Base-by-base conservation (phyloP, 805 yeast genomes). In the Komagataella populi region DNA sequence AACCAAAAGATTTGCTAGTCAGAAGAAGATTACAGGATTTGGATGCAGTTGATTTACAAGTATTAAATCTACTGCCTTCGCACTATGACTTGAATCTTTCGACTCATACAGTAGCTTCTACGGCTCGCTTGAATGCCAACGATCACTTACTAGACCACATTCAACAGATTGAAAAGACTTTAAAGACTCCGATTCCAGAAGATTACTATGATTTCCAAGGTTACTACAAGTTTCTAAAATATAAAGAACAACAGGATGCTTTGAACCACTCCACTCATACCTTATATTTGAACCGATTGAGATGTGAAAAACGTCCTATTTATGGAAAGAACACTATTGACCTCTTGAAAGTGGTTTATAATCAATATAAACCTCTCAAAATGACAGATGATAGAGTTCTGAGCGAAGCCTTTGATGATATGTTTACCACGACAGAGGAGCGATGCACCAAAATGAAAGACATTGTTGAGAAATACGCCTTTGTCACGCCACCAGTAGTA, bases 401-500 rank as follows among this genome's bases (percentile, higher is more conserved):
- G 39, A 30, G 39, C 39, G 39, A 30, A 4, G 51, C 62, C 24
- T 52, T 57, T 20, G 62, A 67, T 7, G 69, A 70, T 1, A 53
- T 75, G 14, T 63, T 74, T 16, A 70, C 66, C 50, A 73, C 80
- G 1, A 55, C 77, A 49, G 62, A 63, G 24, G 66, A 72, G 0
- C 64, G 78, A 54, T 60, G 74, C 4, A 49, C 62, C 3, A 47
- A 54, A 0, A 70, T 81, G 71, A 63, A 67, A 7, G 80, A 77
- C 39, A 61, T 70, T 0, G 75, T 91, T 53, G 87, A 86, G 46
- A 80, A 83, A 54, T 93, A 74, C 66, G 87, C 95, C 0, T 91
- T 87, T 55, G 76, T 91, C 4, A 93, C 98, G 0, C 99, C 99
- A 0, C 71, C 81, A 3, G 96, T 80, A 3, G 95, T 89, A 2